A percentile compares a stretch with the other conserved stretches of the same genome.
Evolutionary conservation across 495 filamentous ascomycete species (phyloP).

Genomic region (Penicillium coffeae): DNA sequence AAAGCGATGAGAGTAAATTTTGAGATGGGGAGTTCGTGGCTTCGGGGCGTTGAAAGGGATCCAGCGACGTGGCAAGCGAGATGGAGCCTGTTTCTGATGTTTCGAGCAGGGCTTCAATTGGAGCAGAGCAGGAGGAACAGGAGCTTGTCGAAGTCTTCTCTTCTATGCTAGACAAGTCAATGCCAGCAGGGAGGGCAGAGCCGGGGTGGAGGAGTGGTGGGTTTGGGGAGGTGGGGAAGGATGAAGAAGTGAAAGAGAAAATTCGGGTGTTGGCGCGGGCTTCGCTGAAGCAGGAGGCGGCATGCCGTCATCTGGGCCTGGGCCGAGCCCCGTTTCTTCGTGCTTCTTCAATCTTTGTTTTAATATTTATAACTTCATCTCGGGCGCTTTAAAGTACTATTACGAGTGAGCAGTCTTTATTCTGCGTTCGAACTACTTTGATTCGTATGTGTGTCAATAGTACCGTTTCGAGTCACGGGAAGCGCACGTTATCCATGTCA

Average conservation of each 20-base stretch:
- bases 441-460: background rate
- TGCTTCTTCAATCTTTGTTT: background rate
- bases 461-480: background rate
- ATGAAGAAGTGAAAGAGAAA: slow-evolving; percentile 30
- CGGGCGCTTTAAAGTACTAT: too few species aligned
- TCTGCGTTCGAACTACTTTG: too few species aligned
- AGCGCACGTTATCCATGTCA: background rate
- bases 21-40: background rate
- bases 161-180: slow-evolving; percentile 52
- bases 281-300: slow-evolving; percentile 25
- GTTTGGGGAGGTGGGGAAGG: slow-evolving; percentile 21
- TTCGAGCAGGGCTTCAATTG: slow-evolving; percentile 22
- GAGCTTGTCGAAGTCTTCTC: slow-evolving; percentile 14
- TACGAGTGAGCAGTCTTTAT: too few species aligned
- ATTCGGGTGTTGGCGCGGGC: slow-evolving; percentile 23
- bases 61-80: slow-evolving; percentile 10
- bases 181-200: slow-evolving; percentile 44
- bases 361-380: too few species aligned
- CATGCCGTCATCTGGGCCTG: slow-evolving; percentile 26
- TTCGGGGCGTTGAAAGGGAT: background rate
- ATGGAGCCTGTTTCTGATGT: background rate
- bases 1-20: background rate
- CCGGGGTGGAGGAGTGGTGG: slow-evolving; percentile 35
- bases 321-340: background rate
- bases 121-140: slow-evolving; percentile 1